Evolutionary conservation across 192 early-diverging fungal species (phyloP).

Genomic region (Coemansia sp.): DNA sequence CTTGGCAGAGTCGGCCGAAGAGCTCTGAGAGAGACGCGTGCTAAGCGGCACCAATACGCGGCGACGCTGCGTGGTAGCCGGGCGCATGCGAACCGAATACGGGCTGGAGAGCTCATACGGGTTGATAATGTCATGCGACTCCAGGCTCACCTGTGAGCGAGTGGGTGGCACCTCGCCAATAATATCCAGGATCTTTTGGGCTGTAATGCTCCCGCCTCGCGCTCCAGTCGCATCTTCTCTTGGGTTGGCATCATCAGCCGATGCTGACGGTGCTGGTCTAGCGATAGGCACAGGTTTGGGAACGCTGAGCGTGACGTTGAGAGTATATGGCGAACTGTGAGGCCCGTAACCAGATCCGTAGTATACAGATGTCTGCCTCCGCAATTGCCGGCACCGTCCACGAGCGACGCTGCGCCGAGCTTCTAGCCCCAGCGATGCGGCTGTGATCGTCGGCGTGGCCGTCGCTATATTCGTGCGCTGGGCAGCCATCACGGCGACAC

Average conservation of each 20-base stretch:
- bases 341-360: constrained; percentile 50
- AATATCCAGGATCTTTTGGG: constrained; percentile 48
- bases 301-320: constrained; percentile 12
- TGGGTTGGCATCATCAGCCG: neutral
- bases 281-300: neutral
- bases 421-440: constrained; percentile 36
- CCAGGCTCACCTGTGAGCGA: constrained; percentile 22
- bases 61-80: constrained; percentile 31
- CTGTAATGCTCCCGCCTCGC: constrained; percentile 36
- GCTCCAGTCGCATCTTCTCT: neutral
- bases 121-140: constrained; percentile 21
- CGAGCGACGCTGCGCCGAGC: constrained; percentile 28
- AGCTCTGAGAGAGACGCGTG: constrained; percentile 22
- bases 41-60: constrained; percentile 43
- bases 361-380: constrained; percentile 25
- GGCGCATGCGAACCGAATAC: constrained; percentile 35
- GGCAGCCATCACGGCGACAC: neutral
- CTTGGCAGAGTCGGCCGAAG: constrained; percentile 11
- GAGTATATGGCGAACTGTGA: constrained; percentile 35
- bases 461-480: neutral
- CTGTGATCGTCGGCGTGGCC: constrained; percentile 31
- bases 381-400: constrained; percentile 7
- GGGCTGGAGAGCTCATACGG: constrained; percentile 51
- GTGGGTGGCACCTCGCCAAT: constrained; percentile 45
- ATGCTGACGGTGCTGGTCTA: neutral